These are phyloP conservation scores for Pterocarpus macrocarpus DNA, from an alignment of 306 rosid genomes.

Conservation along the genomic window DNA sequence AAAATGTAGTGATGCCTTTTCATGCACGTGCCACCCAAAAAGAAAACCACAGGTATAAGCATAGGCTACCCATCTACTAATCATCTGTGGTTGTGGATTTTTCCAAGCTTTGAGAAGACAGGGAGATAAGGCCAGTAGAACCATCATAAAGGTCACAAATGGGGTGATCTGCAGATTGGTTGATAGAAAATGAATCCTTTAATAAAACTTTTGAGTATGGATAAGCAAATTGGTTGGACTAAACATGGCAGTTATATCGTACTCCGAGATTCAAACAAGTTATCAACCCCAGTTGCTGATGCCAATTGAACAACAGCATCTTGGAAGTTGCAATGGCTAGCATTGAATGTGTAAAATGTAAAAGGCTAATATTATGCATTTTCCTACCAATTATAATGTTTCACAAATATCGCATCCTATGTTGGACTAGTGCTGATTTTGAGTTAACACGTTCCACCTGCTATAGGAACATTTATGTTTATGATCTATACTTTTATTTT, in stretches of 20 bases:
- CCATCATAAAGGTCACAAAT: conserved; percentile 67
- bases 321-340: conserved; percentile 20
- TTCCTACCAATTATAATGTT: conserved; percentile 24
- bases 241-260: conserved; percentile 9
- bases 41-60: conserved; percentile 92
- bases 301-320: conserved; percentile 35
- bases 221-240: conserved; percentile 12
- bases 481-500: conserved; percentile 24
- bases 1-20: conserved; percentile 95
- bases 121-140: conserved; percentile 86
- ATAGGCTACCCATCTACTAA: conserved; percentile 87
- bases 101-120: conserved; percentile 89
- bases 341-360: conserved; percentile 27
- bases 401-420: neutral
- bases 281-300: conserved; percentile 19
- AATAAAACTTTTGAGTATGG: conserved; percentile 10
- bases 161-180: conserved; percentile 81
- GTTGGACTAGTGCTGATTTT: conserved; percentile 28
- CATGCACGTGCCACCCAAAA: conserved; percentile 99
- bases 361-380: conserved; percentile 18
- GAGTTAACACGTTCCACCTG: neutral
- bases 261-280: conserved; percentile 25
- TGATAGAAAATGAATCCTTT: conserved; percentile 35
- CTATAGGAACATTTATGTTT: conserved; percentile 25
- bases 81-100: conserved; percentile 78